Percentiles rank a stretch among this genome's conserved stretches.
Evolutionary conservation across 2,329 filamentous ascomycete genomes (phyloP).

Genomic region (Microthyrium microscopicum): DNA sequence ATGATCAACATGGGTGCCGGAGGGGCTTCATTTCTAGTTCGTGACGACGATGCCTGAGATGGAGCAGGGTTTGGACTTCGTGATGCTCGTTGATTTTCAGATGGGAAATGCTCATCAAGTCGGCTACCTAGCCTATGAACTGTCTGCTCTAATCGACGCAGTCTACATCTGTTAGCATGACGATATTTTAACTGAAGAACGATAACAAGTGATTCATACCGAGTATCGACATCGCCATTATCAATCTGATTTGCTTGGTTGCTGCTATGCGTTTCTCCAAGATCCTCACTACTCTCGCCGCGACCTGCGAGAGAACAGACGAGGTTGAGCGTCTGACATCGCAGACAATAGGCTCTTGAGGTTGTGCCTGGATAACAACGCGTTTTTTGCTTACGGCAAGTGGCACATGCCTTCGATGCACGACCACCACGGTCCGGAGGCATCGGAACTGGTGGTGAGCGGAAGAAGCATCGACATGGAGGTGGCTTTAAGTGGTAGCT

Average conservation of each 20-base stretch:
- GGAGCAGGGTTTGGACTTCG: background rate
- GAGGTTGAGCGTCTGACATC: slow-evolving; percentile 21
- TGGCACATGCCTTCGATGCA: slow-evolving; percentile 20
- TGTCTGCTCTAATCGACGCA: slow-evolving; percentile 9
- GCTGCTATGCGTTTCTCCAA: background rate
- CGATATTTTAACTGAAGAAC: background rate
- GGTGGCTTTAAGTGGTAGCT: too few relatives aligned
- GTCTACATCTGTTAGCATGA: slow-evolving; percentile 4
- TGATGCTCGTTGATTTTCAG: background rate
- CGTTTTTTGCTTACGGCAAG: slow-evolving; percentile 26
- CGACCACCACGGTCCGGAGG: slow-evolving; percentile 14
- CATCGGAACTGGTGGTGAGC: slow-evolving; percentile 8
- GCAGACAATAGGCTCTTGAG: slow-evolving; percentile 18
- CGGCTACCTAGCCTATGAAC: slow-evolving; percentile 8
- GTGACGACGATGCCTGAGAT: background rate
- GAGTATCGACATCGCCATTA: background rate
- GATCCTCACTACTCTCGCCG: slow-evolving; percentile 1
- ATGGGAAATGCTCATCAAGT: slow-evolving; percentile 4
- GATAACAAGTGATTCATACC: slow-evolving; percentile 3
- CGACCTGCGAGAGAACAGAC: slow-evolving; percentile 18
- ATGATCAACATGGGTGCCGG: slow-evolving; percentile 18
- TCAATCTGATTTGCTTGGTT: background rate
- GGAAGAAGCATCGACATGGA: too few relatives aligned
- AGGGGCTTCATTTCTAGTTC: slow-evolving; percentile 3
- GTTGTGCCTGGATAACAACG: slow-evolving; percentile 22